phyloP scores from a whole-genome alignment of 2,329 filamentous ascomycete genomes.

The Cladosporium sp. region DNA sequence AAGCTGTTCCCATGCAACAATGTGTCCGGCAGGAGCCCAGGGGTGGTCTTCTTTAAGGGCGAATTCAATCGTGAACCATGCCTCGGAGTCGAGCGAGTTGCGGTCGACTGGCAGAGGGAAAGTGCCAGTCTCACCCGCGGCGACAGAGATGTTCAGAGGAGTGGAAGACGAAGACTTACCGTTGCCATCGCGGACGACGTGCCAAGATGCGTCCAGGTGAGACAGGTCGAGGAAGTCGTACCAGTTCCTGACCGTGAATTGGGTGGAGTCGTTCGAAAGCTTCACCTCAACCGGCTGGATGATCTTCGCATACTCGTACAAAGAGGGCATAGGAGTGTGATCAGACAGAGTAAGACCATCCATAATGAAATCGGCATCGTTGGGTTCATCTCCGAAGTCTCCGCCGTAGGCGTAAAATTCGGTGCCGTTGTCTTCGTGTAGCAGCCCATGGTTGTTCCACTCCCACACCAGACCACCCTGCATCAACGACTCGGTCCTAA shows the following conservation, averaged over 20 bases:
- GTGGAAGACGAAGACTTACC: neutral
- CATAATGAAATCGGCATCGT: slow-evolving; percentile 40
- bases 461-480: slow-evolving; percentile 55
- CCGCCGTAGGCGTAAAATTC: slow-evolving; percentile 39
- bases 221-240: slow-evolving; percentile 29
- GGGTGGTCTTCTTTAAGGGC: slow-evolving; percentile 29
- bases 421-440: slow-evolving; percentile 31
- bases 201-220: slow-evolving; percentile 15
- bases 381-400: slow-evolving; percentile 36
- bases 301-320: slow-evolving; percentile 39
- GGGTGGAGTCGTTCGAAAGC: slow-evolving; percentile 15
- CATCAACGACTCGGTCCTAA: slow-evolving; percentile 55
- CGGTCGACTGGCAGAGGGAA: slow-evolving; percentile 16
- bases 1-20: slow-evolving; percentile 30
- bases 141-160: slow-evolving; percentile 12
- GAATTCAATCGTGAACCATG: slow-evolving; percentile 27
- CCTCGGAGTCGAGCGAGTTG: slow-evolving; percentile 12
- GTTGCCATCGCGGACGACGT: slow-evolving; percentile 7
- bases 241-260: slow-evolving; percentile 34
- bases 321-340: slow-evolving; percentile 35
- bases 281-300: slow-evolving; percentile 36
- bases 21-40: slow-evolving; percentile 33
- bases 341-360: slow-evolving; percentile 38
- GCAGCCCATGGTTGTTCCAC: slow-evolving; percentile 40
- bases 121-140: slow-evolving; percentile 18